Evolutionary conservation across 1,139 yeast genomes (phyloP).

Genomic region (Neolecta irregularis): DNA sequence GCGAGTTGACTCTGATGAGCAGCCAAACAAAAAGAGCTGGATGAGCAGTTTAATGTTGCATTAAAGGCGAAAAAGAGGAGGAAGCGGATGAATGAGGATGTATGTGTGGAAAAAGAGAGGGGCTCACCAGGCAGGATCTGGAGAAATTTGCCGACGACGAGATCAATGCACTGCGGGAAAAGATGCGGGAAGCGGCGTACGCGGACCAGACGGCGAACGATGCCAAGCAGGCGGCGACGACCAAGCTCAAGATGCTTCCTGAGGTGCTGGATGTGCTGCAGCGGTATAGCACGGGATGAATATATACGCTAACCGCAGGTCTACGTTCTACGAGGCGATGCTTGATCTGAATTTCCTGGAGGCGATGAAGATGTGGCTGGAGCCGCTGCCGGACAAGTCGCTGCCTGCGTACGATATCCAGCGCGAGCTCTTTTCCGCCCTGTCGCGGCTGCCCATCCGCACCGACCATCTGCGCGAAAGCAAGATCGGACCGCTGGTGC

Average conservation of each 20-base stretch:
- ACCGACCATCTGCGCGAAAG: constrained; percentile 89
- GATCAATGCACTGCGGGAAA: constrained; percentile 64
- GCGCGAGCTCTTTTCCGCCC: constrained; percentile 61
- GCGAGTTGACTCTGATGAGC: constrained; percentile 9
- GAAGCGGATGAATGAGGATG: constrained; percentile 59
- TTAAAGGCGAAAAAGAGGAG: constrained; percentile 35
- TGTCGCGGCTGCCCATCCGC: constrained; percentile 72
- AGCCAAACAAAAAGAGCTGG: constrained; percentile 60
- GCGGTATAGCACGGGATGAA: constrained; percentile 46
- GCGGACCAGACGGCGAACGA: constrained; percentile 69
- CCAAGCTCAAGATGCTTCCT: constrained; percentile 66
- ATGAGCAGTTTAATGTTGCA: constrained; percentile 65
- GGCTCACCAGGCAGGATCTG: no score
- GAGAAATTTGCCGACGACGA: constrained; percentile 91
- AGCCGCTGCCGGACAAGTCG: constrained; percentile 95
- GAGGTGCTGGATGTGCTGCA: constrained; percentile 63
- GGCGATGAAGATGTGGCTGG: constrained; percentile 92
- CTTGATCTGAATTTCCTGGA: constrained; percentile 87
- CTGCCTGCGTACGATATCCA: constrained; percentile 95
- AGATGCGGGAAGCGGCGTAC: constrained; percentile 88
- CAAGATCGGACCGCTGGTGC: constrained; percentile 83
- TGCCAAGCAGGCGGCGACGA: constrained; percentile 60
- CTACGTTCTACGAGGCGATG: constrained; percentile 57
- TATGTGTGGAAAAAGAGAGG: no score
- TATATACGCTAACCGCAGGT: neutral